Percentiles rank a stretch among this genome's conserved stretches.
phyloP scores from a whole-genome alignment of 768 basidiomycete species.

The Lactifluus subvellereus region DNA sequence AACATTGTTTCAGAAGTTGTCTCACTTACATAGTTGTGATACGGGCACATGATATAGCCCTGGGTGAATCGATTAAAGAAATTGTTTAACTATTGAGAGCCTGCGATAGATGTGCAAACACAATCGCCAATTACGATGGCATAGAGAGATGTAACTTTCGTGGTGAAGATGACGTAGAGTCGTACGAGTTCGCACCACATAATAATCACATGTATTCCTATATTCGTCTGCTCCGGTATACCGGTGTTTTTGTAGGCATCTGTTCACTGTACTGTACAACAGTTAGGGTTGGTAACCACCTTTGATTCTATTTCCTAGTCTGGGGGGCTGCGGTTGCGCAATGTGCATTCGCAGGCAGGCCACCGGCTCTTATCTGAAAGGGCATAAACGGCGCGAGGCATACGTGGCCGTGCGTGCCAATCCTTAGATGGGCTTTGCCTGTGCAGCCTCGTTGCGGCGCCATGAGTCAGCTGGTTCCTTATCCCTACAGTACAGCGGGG shows the following conservation, averaged over 20 bases:
- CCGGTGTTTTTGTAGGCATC: neutral
- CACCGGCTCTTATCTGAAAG: neutral
- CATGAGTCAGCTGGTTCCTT: constrained; percentile 6
- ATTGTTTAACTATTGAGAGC: neutral
- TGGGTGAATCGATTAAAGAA: neutral
- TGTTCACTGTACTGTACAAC: neutral
- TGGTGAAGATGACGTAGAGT: neutral
- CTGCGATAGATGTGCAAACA: neutral
- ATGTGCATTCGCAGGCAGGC: neutral
- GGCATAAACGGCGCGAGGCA: neutral
- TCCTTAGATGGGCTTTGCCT: neutral
- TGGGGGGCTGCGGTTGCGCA: neutral
- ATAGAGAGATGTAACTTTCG: neutral
- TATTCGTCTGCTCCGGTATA: neutral
- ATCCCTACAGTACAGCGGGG: constrained; percentile 1
- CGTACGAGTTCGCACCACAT: neutral
- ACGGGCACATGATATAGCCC: neutral
- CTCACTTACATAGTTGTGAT: constrained; percentile 9
- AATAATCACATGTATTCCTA: neutral
- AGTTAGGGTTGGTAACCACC: too few species aligned
- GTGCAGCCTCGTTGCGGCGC: neutral
- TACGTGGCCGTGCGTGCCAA: constrained; percentile 10
- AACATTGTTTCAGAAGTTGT: neutral
- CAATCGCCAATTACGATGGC: neutral
- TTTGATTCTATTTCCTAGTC: too few species aligned